These are phyloP conservation scores for Paracoccidioides lutzii DNA, from an alignment of 2,329 filamentous ascomycete species.

Conservation along the genomic window DNA sequence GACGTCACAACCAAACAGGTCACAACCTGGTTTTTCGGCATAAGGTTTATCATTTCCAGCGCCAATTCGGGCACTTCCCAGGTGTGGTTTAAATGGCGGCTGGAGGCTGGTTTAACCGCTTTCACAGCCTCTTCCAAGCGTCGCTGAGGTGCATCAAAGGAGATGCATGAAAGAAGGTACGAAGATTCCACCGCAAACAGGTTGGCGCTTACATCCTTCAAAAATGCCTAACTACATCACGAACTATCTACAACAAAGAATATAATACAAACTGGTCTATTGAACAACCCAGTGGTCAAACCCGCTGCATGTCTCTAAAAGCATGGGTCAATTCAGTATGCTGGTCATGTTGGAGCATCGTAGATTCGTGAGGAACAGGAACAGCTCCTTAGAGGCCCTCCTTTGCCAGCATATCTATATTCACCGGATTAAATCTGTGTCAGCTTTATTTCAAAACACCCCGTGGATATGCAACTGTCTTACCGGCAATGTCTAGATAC, in stretches of 20 bases:
- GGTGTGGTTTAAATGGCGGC: background rate
- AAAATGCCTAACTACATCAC: background rate
- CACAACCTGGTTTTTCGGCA: too few species aligned
- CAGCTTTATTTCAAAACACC: background rate
- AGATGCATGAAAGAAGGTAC: background rate
- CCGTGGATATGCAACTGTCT: conserved; percentile 5
- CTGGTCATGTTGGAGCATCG: background rate
- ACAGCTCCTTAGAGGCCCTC: conserved; percentile 38
- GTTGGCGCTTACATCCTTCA: too few species aligned
- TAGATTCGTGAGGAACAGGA: background rate
- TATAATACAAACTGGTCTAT: background rate
- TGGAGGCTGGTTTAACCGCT: background rate
- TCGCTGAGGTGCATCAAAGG: background rate
- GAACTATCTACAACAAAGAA: background rate
- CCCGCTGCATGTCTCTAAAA: background rate
- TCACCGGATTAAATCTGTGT: background rate
- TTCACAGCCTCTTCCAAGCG: background rate
- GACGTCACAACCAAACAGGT: too few species aligned
- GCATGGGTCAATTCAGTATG: background rate
- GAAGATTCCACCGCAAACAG: too few species aligned
- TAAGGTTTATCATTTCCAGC: too few species aligned
- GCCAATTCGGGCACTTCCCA: too few species aligned
- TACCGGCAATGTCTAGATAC: conserved; percentile 53
- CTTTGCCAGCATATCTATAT: conserved; percentile 52
- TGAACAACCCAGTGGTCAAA: background rate